phyloP scores from a whole-genome alignment of 305 asterid species.

The Lippia alba region DNA sequence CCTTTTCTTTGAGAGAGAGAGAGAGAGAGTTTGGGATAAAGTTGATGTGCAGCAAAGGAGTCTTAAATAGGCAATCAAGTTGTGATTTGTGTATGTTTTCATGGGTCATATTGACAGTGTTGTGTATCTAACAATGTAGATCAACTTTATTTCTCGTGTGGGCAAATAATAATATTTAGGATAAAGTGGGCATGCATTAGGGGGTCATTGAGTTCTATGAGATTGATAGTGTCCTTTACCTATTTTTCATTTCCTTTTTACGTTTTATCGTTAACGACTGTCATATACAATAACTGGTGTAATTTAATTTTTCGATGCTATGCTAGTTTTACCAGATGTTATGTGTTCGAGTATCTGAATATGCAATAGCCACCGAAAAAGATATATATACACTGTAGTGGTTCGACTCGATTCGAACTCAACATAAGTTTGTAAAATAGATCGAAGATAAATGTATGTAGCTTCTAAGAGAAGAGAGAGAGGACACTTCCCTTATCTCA shows the following conservation, averaged over 20 bases:
- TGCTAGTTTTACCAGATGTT: too few species aligned
- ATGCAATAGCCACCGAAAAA: too few species aligned
- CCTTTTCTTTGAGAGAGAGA: conserved; percentile 8
- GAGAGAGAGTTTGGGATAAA: conserved; percentile 28
- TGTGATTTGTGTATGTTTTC: neutral
- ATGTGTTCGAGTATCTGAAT: too few species aligned
- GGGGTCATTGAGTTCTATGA: conserved; percentile 1
- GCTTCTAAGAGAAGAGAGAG: too few species aligned
- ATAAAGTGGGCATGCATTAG: conserved; percentile 18
- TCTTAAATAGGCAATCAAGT: conserved; percentile 27
- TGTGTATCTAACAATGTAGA: conserved; percentile 27
- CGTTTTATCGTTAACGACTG: neutral
- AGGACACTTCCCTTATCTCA: conserved; percentile 10
- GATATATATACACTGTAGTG: too few species aligned
- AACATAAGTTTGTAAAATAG: too few species aligned
- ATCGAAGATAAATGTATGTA: too few species aligned
- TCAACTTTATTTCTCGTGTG: conserved; percentile 27
- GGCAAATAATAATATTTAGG: conserved; percentile 14
- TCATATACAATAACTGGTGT: too few species aligned
- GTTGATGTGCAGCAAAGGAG: conserved; percentile 17
- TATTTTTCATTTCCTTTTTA: conserved; percentile 9
- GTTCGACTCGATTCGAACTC: too few species aligned
- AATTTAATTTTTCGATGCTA: too few species aligned
- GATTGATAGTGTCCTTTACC: conserved; percentile 35
- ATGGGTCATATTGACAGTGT: conserved; percentile 30